Evolutionary conservation across 208 protist species (phyloP).

Genomic region (Vickermania spadyakhi): DNA sequence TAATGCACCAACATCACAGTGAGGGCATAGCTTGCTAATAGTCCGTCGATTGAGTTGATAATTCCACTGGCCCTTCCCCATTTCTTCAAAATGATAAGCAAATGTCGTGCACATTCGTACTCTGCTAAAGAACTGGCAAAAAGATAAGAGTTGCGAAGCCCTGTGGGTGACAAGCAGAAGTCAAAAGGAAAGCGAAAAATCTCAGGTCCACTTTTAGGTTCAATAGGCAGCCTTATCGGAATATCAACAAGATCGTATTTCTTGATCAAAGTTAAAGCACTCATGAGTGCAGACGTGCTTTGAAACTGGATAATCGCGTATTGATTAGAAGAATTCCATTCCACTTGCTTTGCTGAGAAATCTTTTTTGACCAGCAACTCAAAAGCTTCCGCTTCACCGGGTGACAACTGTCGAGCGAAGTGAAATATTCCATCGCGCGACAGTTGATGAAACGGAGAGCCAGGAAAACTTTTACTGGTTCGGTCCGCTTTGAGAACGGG

Average conservation of each 20-base stretch:
- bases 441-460: conserved; percentile 60
- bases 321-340: conserved; percentile 70
- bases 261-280: conserved; percentile 61
- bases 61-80: conserved; percentile 75
- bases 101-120: conserved; percentile 65
- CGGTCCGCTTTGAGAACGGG: conserved; percentile 81
- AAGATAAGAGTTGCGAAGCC: conserved; percentile 75
- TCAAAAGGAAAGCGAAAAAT: conserved; percentile 85
- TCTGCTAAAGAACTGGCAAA: conserved; percentile 50
- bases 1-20: conserved; percentile 86
- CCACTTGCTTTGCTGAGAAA: conserved; percentile 50
- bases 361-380: conserved; percentile 30
- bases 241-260: conserved; percentile 67
- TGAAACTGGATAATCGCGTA: conserved; percentile 72
- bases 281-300: conserved; percentile 44
- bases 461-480: conserved; percentile 63
- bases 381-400: conserved; percentile 39
- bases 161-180: conserved; percentile 82
- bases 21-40: conserved; percentile 80
- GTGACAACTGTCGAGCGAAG: conserved; percentile 49
- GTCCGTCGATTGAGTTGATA: conserved; percentile 81
- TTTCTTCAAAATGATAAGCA: conserved; percentile 77
- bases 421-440: conserved; percentile 74
- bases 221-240: conserved; percentile 63
- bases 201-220: conserved; percentile 71